A percentile compares a stretch with the other conserved stretches of the same genome.
Conservation (phyloP, 768 basidiomycete species). For the Cystobasidium onofrii region DNA sequence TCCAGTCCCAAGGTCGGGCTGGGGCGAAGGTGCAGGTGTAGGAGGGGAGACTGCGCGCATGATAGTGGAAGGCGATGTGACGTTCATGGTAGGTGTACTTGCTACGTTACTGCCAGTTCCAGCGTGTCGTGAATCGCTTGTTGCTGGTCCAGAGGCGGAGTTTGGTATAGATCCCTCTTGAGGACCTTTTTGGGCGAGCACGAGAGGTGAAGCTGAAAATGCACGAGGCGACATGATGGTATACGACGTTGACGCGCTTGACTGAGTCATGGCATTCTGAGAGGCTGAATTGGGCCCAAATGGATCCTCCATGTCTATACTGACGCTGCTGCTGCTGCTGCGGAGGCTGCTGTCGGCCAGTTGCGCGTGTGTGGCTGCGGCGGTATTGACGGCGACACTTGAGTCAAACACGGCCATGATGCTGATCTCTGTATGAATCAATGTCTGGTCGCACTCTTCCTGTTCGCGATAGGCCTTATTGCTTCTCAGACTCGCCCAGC, state of each 20-base stretch:
- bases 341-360: no score
- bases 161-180: background rate
- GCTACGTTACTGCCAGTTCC: background rate
- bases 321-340: background rate
- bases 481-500: no score
- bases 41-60: conserved; percentile 14
- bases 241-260: background rate
- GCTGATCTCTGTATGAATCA: no score
- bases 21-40: conserved; percentile 32
- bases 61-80: background rate
- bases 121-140: background rate
- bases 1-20: conserved; percentile 12
- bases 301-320: background rate
- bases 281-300: background rate
- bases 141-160: background rate
- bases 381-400: no score
- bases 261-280: background rate
- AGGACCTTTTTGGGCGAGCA: background rate
- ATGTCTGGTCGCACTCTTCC: no score
- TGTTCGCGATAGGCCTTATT: no score
- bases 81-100: background rate
- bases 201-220: background rate
- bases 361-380: background rate
- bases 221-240: conserved; percentile 12
- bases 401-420: no score